Percentiles rank a stretch among this genome's conserved stretches.
Conservation (phyloP, 2,329 filamentous ascomycete species). For the Hypoxylon sp. region DNA sequence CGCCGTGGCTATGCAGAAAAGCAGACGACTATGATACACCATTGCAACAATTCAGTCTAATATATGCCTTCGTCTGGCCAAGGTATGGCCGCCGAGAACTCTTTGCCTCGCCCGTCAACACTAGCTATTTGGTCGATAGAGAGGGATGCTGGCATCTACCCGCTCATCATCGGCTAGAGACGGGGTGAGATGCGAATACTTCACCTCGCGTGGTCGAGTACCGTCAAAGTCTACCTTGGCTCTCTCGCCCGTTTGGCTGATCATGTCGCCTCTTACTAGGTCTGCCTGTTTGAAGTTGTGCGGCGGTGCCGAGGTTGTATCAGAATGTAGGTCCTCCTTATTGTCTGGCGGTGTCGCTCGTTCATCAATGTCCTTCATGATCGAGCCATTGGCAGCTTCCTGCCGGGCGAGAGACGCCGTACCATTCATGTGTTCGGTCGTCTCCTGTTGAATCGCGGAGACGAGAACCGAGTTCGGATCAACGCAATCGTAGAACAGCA, state of each 20-base stretch:
- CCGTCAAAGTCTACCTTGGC: not conserved
- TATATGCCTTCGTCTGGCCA: not conserved
- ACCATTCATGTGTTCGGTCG: not conserved
- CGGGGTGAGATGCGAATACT: slow-evolving; percentile 52
- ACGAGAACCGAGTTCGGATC: slow-evolving; percentile 60
- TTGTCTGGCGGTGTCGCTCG: not conserved
- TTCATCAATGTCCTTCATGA: not conserved
- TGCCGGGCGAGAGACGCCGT: not conserved
- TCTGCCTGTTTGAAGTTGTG: not conserved
- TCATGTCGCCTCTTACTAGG: not conserved
- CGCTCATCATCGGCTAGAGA: slow-evolving; percentile 52
- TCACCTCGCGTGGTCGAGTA: not conserved
- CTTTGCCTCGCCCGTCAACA: not conserved
- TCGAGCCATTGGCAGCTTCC: not conserved
- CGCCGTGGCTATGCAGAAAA: slow-evolving; percentile 41
- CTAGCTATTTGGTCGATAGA: slow-evolving; percentile 39
- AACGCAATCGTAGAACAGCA: slow-evolving; percentile 92
- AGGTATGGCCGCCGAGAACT: not conserved
- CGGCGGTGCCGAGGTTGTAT: not conserved
- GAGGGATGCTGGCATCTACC: slow-evolving; percentile 40
- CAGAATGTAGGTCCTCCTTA: not conserved
- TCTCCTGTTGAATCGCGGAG: slow-evolving; percentile 35
- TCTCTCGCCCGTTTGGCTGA: not conserved
- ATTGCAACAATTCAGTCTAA: slow-evolving; percentile 3
- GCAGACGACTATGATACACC: slow-evolving; percentile 24